Conservation (phyloP, 78 protist species). For the Tieghemostelium lacteum region DNA sequence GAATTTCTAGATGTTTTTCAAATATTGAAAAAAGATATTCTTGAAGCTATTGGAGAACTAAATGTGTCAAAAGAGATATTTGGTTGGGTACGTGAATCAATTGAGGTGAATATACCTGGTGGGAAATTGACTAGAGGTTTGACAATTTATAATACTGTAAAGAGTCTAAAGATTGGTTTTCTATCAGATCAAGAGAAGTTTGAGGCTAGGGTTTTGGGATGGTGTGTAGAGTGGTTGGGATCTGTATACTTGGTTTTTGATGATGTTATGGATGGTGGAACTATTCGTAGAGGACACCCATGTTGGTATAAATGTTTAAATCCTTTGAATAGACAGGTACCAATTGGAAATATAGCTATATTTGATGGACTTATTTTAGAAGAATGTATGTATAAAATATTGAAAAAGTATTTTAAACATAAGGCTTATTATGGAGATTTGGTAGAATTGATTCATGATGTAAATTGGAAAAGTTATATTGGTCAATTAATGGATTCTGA, state of each 20-base stretch:
- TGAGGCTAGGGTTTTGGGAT: constrained; percentile 5
- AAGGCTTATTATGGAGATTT: constrained; percentile 1
- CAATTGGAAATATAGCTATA: background rate
- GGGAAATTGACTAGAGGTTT: constrained; percentile 4
- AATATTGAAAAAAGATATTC: background rate
- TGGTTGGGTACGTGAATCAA: background rate
- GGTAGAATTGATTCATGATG: background rate
- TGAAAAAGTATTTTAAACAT: constrained; percentile 3
- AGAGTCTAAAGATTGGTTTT: background rate
- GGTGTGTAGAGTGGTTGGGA: background rate
- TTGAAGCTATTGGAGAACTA: background rate
- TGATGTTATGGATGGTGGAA: constrained; percentile 10
- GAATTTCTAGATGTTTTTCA: background rate
- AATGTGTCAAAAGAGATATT: background rate
- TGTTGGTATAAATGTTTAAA: constrained; percentile 3
- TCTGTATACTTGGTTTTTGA: background rate
- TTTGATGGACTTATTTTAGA: background rate
- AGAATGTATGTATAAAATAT: background rate
- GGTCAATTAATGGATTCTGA: constrained; percentile 10
- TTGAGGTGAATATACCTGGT: background rate
- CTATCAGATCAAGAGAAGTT: background rate
- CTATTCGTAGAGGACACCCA: background rate
- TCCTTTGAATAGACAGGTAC: constrained; percentile 13
- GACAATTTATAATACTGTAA: background rate
- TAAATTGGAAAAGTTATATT: background rate